Conservation (phyloP, 805 yeast species). For the Lachancea sp. region DNA sequence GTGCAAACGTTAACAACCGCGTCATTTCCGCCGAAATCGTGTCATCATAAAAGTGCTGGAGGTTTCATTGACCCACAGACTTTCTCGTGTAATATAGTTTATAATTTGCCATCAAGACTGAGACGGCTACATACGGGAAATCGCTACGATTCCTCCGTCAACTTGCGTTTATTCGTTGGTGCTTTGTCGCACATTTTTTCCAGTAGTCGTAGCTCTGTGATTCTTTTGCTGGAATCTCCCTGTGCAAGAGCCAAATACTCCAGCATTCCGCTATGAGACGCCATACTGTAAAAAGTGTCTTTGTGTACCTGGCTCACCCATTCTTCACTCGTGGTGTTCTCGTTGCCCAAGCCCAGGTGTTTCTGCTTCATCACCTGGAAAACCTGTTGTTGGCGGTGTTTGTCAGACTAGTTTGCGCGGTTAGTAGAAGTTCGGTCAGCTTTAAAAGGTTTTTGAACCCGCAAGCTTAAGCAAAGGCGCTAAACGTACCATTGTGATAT, state of each 20-base stretch:
- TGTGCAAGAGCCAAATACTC: constrained; percentile 29
- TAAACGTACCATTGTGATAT: background rate
- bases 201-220: constrained; percentile 22
- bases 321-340: constrained; percentile 62
- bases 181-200: constrained; percentile 21
- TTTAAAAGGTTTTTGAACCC: background rate
- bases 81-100: background rate
- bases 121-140: too few relatives aligned
- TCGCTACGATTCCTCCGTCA: background rate
- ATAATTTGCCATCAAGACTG: background rate
- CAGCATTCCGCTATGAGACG: constrained; percentile 25
- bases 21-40: constrained; percentile 32
- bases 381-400: constrained; percentile 51
- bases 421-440: background rate
- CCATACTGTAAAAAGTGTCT: constrained; percentile 27
- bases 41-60: constrained; percentile 4
- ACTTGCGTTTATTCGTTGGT: constrained; percentile 1
- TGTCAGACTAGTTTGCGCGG: constrained; percentile 46
- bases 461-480: background rate
- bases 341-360: constrained; percentile 69
- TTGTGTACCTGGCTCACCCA: constrained; percentile 50
- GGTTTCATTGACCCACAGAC: too few relatives aligned
- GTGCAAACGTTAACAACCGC: constrained; percentile 45
- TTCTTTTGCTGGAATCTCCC: constrained; percentile 17
- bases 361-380: constrained; percentile 52